Base-by-base conservation (phyloP, 345 rosid genomes). In the Carallia brachiata region DNA sequence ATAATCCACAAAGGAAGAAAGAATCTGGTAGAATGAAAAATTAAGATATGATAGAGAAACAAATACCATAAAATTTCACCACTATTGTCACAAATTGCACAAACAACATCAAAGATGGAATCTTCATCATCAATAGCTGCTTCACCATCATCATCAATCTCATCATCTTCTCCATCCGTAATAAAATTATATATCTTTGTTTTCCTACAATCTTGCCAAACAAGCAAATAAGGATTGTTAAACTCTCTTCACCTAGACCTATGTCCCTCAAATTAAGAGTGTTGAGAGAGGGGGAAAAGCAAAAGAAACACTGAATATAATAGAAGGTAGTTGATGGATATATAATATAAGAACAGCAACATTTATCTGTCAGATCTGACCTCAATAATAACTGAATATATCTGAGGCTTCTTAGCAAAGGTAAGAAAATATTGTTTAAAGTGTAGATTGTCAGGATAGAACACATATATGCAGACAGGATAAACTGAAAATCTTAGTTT, bases 71-170 rank as follows among this genome's bases (percentile, higher is more conserved):
- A 66, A 36, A 74, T 10, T 4, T 61, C 4, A n/a, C 77, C 77
- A 56, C 77, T 72, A 52, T 68, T 50, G 12, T 74, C 77, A 55
- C 77, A 74, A 62, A 74, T 52, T 56, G 68, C 72, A 36, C 77
- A 74, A 67, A 67, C 77, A 36, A 36, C 36, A 47, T 73, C 77
- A 61, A 53, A 74, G 50, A 37, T 18, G 47, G 13, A 18, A 16
- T 61, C 58, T 7, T 47, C 65, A 27, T 37, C 40, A 27, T 18
- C 39, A 36, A 36, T 7, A 36, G 39, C 39, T 36, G 5, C 39
- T 36, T 36, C 1, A 1, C 39, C 67, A 37, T 53, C 52, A 10
- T 27, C 61, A 8, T 59, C 70, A n/a, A 1, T 12, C 3, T 34
- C 36, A 4, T 30, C 47, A 28, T 55, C 23, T 2, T 52, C 47